Evolutionary conservation across 2,329 filamentous ascomycete genomes (phyloP), one percentile per base, ranked within the genome.

Genomic region (Pseudogymnoascus sp.): DNA sequence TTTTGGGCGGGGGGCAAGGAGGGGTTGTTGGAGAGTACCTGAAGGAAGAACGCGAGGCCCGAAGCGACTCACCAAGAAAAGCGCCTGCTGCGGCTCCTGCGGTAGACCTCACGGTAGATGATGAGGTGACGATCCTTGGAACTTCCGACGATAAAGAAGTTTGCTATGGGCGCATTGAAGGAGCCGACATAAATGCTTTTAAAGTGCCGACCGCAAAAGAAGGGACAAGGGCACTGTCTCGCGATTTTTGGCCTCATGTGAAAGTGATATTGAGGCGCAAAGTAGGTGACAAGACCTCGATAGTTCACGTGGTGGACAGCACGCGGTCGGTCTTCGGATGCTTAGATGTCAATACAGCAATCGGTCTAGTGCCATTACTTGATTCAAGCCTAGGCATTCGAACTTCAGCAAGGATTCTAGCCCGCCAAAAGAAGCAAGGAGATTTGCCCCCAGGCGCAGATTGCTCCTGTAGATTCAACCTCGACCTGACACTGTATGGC

Each of bases 401-500:
- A 41, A 86, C 89, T 13, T 84, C 87, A 60, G 86, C 87, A 60
- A 85, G 86, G 64, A 85, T 96, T 10, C 83, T 87, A 6, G 78
- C 84, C 5, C 84, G 91, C 44, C 82, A 79, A 41, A 88, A 84
- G 68, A 76, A 78, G 58, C 75, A 78, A 0, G 81, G 79, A n/a
- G 90, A 97, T 54, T 50, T 58, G 67, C 76, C 78, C 36, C 78
- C 83, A 13, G 89, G 90, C 36, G 76, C 82, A 61, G 72, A 78
- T 0, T 83, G 82, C 2, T 91, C 89, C 1, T 76, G 79, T 17
- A 74, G 78, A 2, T 85, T 88, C 63, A 78, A 78, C 10, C 78
- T 93, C 26, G 85, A 89, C 21, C 77, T 96, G 26, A 90, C 90
- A 67, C 71, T 97, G 6, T 97, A 94, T 68, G 91, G 90, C 0